Evolutionary conservation across 345 rosid genomes (phyloP).

Genomic region (Melaleuca alternifolia): DNA sequence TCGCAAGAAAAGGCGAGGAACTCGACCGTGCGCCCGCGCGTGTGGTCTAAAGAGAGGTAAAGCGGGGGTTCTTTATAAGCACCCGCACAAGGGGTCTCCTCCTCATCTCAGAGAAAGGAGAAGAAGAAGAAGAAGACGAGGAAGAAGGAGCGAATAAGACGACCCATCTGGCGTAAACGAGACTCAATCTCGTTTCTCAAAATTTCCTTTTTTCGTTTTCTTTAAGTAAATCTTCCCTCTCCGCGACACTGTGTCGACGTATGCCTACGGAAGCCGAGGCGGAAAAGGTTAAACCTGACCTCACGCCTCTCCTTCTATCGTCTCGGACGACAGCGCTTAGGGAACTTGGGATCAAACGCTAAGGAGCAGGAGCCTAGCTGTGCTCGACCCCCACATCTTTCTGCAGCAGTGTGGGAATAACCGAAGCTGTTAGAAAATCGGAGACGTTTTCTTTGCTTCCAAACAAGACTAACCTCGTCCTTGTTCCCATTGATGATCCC

Average conservation of each 20-base stretch:
- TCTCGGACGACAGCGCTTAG: background rate
- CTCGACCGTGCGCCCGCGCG: background rate
- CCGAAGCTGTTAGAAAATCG: conserved; percentile 7
- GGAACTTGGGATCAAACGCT: background rate
- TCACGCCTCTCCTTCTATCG: background rate
- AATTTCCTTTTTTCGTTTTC: background rate
- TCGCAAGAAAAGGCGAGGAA: background rate
- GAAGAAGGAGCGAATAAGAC: background rate
- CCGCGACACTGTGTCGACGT: background rate
- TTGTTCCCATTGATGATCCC: background rate
- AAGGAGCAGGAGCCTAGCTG: background rate
- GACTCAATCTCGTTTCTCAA: background rate
- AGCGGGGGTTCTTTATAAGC: background rate
- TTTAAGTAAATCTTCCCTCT: background rate
- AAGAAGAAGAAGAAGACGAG: background rate
- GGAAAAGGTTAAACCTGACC: background rate
- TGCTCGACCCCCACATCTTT: background rate
- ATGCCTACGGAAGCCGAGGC: background rate
- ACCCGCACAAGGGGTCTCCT: background rate
- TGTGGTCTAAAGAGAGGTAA: background rate
- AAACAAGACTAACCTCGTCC: background rate
- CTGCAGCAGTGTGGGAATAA: conserved; percentile 6
- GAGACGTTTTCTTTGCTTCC: background rate
- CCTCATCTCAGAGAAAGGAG: background rate
- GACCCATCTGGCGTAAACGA: conserved; percentile 6